Conservation (phyloP, 257 asterid genomes). For the Solanum bukasovii region DNA sequence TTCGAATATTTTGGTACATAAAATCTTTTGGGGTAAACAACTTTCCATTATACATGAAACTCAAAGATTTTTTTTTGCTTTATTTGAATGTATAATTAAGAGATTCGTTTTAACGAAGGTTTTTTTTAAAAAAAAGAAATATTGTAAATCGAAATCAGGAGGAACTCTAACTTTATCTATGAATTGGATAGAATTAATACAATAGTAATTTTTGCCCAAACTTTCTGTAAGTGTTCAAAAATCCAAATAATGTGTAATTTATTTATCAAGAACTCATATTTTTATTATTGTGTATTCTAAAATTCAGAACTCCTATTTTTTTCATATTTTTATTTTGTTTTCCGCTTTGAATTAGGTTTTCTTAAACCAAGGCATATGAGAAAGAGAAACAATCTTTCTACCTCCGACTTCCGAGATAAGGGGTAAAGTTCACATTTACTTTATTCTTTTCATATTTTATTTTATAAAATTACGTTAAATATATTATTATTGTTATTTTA, state of each 20-base stretch:
- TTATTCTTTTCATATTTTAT: background rate
- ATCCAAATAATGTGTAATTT: background rate
- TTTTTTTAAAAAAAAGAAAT: too few species aligned
- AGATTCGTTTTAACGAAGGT: background rate
- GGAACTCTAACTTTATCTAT: background rate
- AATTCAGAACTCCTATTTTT: background rate
- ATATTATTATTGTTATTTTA: background rate
- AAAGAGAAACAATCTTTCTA: too few species aligned
- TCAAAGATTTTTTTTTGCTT: background rate
- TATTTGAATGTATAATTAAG: background rate
- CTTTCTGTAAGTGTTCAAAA: background rate
- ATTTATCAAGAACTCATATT: background rate
- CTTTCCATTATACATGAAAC: background rate
- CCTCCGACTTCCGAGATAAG: too few species aligned
- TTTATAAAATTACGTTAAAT: background rate
- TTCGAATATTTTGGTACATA: background rate
- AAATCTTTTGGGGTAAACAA: background rate
- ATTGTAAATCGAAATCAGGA: background rate
- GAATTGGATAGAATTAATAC: too few species aligned
- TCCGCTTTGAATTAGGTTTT: fast-evolving
- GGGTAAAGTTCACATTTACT: background rate
- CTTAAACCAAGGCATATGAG: too few species aligned
- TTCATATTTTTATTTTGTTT: background rate
- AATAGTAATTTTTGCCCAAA: too few species aligned
- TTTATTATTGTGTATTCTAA: background rate